phyloP scores from a whole-genome alignment of 2,329 filamentous ascomycete genomes.

The Cercospora berteroae region DNA sequence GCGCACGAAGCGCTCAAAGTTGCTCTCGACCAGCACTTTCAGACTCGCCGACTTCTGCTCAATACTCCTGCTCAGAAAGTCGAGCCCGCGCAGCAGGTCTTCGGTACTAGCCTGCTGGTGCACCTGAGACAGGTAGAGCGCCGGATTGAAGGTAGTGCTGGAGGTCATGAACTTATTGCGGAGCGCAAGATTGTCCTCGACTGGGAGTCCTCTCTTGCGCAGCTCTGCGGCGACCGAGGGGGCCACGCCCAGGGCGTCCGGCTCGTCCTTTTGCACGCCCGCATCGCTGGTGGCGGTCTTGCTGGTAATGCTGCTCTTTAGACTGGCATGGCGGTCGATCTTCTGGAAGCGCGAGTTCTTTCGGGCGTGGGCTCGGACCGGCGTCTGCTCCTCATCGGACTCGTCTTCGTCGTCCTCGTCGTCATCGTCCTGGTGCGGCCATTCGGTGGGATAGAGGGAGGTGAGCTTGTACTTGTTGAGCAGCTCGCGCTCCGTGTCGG shows the following conservation, averaged over 20 bases:
- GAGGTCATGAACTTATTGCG: constrained; percentile 92
- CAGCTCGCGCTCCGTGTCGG: constrained; percentile 72
- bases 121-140: constrained; percentile 86
- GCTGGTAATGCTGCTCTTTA: constrained; percentile 55
- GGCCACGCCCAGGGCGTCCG: constrained; percentile 83
- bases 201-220: constrained; percentile 69
- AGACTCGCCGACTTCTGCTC: constrained; percentile 96
- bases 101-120: constrained; percentile 84
- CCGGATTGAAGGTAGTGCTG: constrained; percentile 91
- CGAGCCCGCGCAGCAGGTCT: constrained; percentile 74
- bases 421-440: constrained; percentile 68
- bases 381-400: constrained; percentile 16
- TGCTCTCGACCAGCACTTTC: constrained; percentile 93
- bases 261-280: constrained; percentile 84
- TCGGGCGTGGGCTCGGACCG: constrained; percentile 30
- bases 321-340: constrained; percentile 71
- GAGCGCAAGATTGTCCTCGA: constrained; percentile 71
- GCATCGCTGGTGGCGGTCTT: constrained; percentile 66
- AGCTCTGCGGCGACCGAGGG: constrained; percentile 83
- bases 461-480: constrained; percentile 88
- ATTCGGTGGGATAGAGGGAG: constrained; percentile 74
- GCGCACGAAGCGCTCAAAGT: constrained; percentile 96
- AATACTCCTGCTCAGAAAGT: constrained; percentile 84
- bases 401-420: constrained; percentile 45
- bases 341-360: constrained; percentile 65